A percentile compares a stretch with the other conserved stretches of the same genome.
Conservation (phyloP, 2,329 filamentous ascomycete genomes). For the Fusarium stilboides region DNA sequence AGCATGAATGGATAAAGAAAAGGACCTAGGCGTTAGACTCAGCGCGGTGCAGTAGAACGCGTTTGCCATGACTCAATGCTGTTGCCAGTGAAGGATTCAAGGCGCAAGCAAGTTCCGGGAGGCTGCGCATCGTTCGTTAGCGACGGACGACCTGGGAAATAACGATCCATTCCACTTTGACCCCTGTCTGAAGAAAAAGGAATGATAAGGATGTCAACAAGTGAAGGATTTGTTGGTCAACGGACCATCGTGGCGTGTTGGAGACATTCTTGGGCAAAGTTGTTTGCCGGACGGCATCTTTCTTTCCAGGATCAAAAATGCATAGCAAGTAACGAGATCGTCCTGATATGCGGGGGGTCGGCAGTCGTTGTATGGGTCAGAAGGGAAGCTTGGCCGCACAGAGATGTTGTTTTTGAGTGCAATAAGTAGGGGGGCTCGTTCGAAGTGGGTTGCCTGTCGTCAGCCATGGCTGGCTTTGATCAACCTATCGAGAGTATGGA, state of each 20-base stretch:
- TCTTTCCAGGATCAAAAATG: constrained; percentile 3
- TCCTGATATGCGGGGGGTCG: constrained; percentile 12
- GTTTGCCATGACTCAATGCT: constrained; percentile 29
- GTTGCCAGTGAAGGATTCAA: not conserved
- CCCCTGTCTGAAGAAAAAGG: not conserved
- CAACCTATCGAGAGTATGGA: constrained; percentile 10
- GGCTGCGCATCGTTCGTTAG: constrained; percentile 9
- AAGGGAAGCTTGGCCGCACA: constrained; percentile 19
- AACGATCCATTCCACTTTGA: constrained; percentile 7
- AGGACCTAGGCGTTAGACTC: constrained; percentile 31
- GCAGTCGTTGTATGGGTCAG: constrained; percentile 11
- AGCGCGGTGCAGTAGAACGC: constrained; percentile 21
- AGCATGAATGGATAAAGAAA: constrained; percentile 31
- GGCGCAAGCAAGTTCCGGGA: not conserved
- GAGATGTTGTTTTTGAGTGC: constrained; percentile 11
- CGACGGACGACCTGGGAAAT: constrained; percentile 11
- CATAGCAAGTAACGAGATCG: constrained; percentile 16
- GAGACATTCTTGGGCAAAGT: constrained; percentile 9
- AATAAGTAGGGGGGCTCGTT: constrained; percentile 20
- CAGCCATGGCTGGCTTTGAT: constrained; percentile 16
- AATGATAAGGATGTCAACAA: not conserved
- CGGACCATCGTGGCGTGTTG: constrained; percentile 4
- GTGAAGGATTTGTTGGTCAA: not conserved
- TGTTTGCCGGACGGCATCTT: constrained; percentile 18
- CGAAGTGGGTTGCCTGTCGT: constrained; percentile 12